A percentile compares a stretch with the other conserved stretches of the same genome.
Evolutionary conservation across 208 protist genomes (phyloP).

Genomic region (Acanthamoeba lugdunensis): DNA sequence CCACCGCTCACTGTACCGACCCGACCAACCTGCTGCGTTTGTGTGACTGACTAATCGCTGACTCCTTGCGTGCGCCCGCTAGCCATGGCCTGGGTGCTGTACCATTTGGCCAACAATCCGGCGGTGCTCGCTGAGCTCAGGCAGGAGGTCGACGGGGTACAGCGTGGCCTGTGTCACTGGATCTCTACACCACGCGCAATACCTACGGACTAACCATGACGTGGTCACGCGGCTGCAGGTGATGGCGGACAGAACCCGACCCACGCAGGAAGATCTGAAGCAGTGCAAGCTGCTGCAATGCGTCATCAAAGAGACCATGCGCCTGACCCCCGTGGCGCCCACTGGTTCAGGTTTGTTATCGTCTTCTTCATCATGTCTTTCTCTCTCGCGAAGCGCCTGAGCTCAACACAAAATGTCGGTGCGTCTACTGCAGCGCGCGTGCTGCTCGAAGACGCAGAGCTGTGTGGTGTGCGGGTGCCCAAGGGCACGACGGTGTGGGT

Average conservation of each 20-base stretch:
- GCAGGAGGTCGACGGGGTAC: background rate
- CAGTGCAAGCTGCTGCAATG: background rate
- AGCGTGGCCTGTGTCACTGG: background rate
- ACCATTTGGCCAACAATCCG: constrained; percentile 5
- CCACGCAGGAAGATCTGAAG: constrained; percentile 20
- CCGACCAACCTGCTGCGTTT: too few relatives aligned
- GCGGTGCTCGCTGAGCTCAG: background rate
- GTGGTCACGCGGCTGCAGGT: background rate
- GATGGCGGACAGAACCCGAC: background rate
- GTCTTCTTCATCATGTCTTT: background rate
- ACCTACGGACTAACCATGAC: too few relatives aligned
- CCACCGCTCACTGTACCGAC: constrained; percentile 34
- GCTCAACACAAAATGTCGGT: background rate
- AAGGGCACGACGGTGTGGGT: constrained; percentile 49
- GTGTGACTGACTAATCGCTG: too few relatives aligned
- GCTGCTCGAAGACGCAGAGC: background rate
- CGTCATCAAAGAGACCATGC: constrained; percentile 47
- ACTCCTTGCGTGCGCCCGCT: background rate
- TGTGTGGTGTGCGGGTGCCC: background rate
- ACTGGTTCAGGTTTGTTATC: constrained; percentile 3
- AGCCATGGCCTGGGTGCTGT: constrained; percentile 17
- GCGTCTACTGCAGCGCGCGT: background rate
- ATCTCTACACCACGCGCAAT: too few relatives aligned
- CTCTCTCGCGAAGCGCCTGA: background rate
- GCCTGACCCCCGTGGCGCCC: constrained; percentile 3